A percentile compares a stretch with the other conserved stretches of the same genome.
Evolutionary conservation across 192 early-diverging fungal species (phyloP).

Genomic region (Obelidium mucronatum): DNA sequence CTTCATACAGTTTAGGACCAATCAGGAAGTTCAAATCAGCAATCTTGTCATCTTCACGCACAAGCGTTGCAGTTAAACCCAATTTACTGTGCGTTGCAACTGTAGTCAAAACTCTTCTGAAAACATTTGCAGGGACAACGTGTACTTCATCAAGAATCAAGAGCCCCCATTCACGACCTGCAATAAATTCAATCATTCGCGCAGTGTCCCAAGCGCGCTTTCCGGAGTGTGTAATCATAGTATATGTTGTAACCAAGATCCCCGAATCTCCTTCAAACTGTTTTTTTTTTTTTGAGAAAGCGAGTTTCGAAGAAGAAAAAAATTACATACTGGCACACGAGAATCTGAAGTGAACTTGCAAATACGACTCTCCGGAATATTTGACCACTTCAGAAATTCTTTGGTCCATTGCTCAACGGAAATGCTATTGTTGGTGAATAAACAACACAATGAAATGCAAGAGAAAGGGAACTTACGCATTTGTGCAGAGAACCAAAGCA

Average conservation of each 20-base stretch:
- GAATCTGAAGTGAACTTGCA: constrained; percentile 94
- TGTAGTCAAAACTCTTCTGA: constrained; percentile 89
- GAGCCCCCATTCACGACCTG: constrained; percentile 90
- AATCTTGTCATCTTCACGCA: constrained; percentile 99
- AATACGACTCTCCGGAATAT: constrained; percentile 91
- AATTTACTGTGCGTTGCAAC: constrained; percentile 97
- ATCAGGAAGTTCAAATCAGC: constrained; percentile 98
- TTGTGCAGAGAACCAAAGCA: constrained; percentile 94
- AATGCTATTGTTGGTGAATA: constrained; percentile 60
- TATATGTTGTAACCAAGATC: constrained; percentile 96
- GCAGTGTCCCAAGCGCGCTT: constrained; percentile 89
- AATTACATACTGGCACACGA: constrained; percentile 42
- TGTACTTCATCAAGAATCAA: constrained; percentile 98
- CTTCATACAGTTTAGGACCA: constrained; percentile 99
- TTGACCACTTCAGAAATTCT: constrained; percentile 97
- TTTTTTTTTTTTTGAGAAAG: too few relatives aligned
- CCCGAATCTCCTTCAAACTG: constrained; percentile 89
- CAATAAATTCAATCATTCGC: constrained; percentile 94
- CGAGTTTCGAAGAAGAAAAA: background rate
- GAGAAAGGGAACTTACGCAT: constrained; percentile 35
- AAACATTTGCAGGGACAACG: constrained; percentile 97
- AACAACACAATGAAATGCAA: background rate
- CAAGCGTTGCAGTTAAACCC: constrained; percentile 95
- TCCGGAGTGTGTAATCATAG: constrained; percentile 96
- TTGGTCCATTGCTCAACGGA: constrained; percentile 99